These are phyloP conservation scores for Nitzschia palea DNA, from an alignment of 108 stramenopile species.

Conservation along the genomic window DNA sequence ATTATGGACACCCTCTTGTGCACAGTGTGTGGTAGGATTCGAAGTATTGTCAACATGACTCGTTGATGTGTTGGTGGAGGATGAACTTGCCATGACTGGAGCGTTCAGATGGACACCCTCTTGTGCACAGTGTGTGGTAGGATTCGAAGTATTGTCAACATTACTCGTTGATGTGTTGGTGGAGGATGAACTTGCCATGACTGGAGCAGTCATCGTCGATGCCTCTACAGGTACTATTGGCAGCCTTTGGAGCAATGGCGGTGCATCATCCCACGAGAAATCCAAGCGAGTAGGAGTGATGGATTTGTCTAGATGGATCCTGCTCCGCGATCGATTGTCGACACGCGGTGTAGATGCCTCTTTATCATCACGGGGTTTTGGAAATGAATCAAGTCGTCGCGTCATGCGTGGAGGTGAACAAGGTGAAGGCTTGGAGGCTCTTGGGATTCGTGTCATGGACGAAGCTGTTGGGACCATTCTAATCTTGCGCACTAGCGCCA, in stretches of 20 bases:
- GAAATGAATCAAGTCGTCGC: neutral
- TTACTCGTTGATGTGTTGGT: neutral
- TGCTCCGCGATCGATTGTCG: neutral
- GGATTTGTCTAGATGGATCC: neutral
- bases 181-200: neutral
- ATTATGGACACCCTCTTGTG: too few relatives aligned
- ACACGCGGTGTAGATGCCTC: neutral
- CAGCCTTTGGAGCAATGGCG: neutral
- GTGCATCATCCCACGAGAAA: neutral
- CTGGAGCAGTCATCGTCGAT: neutral
- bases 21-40: too few relatives aligned
- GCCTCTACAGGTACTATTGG: too few relatives aligned
- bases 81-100: neutral
- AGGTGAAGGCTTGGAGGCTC: neutral
- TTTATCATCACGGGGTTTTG: neutral
- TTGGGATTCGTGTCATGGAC: neutral
- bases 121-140: too few relatives aligned
- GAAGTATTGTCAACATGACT: too few relatives aligned
- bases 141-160: too few relatives aligned
- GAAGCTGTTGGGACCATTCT: neutral
- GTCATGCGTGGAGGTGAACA: neutral
- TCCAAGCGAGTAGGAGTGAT: conserved; percentile 3
- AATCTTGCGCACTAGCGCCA: conserved; percentile 1
- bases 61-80: neutral
- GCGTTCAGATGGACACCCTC: neutral